Conservation (phyloP, 495 filamentous ascomycete species). For the Echria macrotheca region DNA sequence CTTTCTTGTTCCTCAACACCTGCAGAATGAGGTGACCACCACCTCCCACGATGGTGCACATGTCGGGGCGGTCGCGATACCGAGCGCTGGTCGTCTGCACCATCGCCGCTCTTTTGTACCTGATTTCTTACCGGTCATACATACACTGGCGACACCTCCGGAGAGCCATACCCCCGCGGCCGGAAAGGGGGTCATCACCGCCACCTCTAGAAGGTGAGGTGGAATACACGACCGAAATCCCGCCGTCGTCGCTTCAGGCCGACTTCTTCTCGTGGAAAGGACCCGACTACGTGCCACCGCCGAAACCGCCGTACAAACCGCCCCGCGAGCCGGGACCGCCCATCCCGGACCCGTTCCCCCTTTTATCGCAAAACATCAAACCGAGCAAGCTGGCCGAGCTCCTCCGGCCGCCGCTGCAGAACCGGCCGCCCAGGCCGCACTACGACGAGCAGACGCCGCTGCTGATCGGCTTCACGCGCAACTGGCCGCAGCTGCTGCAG, state of each 20-base stretch:
- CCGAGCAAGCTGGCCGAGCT: not conserved
- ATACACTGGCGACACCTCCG: too few relatives aligned
- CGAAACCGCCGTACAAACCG: conserved; percentile 18
- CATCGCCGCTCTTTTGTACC: conserved; percentile 3
- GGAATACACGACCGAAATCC: conserved; percentile 4
- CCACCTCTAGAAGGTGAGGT: not conserved
- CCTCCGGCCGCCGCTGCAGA: conserved; percentile 26
- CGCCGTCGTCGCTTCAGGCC: not conserved
- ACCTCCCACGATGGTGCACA: conserved; percentile 9
- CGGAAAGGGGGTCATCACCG: too few relatives aligned
- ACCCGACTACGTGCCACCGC: not conserved
- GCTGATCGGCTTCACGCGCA: conserved; percentile 55
- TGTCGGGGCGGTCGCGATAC: conserved; percentile 14
- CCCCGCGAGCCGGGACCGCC: conserved; percentile 4
- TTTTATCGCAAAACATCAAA: conserved; percentile 12
- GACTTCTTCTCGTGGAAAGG: conserved; percentile 18
- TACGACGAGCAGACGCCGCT: conserved; percentile 43
- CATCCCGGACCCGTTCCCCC: conserved; percentile 22
- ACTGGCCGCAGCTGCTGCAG: conserved; percentile 54
- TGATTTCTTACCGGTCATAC: too few relatives aligned
- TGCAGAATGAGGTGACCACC: not conserved
- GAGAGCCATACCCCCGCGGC: too few relatives aligned
- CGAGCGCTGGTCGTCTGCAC: conserved; percentile 10
- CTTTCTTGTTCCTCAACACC: not conserved
- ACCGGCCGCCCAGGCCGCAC: conserved; percentile 34